phyloP scores from a whole-genome alignment of 306 rosid species.

The Castanea mollissima region DNA sequence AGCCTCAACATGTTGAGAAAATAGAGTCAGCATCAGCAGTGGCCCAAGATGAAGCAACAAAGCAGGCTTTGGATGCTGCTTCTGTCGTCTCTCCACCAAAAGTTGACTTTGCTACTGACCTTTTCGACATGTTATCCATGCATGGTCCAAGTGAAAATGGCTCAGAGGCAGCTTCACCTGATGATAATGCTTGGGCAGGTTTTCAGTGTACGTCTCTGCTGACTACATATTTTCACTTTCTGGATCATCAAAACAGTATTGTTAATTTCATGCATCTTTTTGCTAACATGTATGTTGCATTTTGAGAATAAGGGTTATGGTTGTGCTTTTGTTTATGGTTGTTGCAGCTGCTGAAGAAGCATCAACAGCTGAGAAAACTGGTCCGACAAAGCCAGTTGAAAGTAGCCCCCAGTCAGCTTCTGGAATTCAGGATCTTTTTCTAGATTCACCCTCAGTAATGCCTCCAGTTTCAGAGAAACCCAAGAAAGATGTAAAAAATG shows the following conservation, averaged over 20 bases:
- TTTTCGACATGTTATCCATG: conserved; percentile 82
- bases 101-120: conserved; percentile 95
- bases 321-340: conserved; percentile 30
- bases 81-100: conserved; percentile 58
- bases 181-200: conserved; percentile 92
- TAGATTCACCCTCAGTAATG: conserved; percentile 48
- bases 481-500: conserved; percentile 78
- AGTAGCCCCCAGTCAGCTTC: conserved; percentile 43
- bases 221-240: conserved; percentile 3
- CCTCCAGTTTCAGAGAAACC: conserved; percentile 58
- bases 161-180: conserved; percentile 47
- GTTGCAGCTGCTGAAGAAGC: conserved; percentile 77
- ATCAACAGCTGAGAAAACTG: conserved; percentile 56
- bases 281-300: conserved; percentile 19
- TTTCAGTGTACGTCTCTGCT: conserved; percentile 73
- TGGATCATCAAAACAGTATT: conserved; percentile 9
- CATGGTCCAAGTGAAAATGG: conserved; percentile 70
- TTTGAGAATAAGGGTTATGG: conserved; percentile 10
- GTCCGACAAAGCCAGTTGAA: conserved; percentile 49
- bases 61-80: conserved; percentile 50
- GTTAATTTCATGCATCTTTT: background rate
- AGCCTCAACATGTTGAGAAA: conserved; percentile 61
- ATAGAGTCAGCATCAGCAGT: conserved; percentile 44
- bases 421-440: conserved; percentile 86
- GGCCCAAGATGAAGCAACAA: conserved; percentile 55